Evolutionary conservation across 352 stramenopile genomes (phyloP), one percentile per base, ranked within the genome.

Genomic region (Globisporangium uncinulatum): DNA sequence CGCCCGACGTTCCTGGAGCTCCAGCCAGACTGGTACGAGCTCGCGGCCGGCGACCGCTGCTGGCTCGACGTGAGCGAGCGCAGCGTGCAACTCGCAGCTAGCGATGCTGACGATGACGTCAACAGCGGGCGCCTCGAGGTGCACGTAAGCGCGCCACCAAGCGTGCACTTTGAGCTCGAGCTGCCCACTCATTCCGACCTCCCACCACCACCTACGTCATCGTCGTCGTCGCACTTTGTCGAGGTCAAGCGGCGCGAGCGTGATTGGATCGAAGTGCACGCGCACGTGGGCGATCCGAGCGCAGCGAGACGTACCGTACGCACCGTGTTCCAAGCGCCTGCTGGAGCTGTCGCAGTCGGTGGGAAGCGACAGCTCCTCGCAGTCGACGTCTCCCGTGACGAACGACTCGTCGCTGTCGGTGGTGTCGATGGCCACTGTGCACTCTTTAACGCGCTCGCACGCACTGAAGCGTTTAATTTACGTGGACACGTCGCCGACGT

Each of bases 41-140:
- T 66, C 31, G 50, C 62, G 0, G 32, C 31, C 1, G 49, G 51
- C 1, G 63, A 67, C 21, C 65, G 56, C 14, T 84, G 66, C 59
- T 85, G 75, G 74, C 32, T 85, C 31, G 70, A 87, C 14, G 78
- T 86, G 8, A 83, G 74, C 46, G 64, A 85, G 62, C 77, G 76
- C 43, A 71, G 42, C 34, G 29, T 54, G 21, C 31, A 45, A 51
- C 24, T 54, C 59, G 52, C 13, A 46, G 67, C 44, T 8, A 17
- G 5, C 20, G 45, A 24, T 34, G 20, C 34, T 29, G 41, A 37
- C 4, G 37, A 8, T 14, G 17, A 51, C 15, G 29, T 50, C 9
- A 39, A 53, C 37, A 36, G 41, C n/a, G 31, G 36, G 3, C 31
- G 46, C 5, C 32, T 46, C 39, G 44, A 17, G 21, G 61, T 56